Conservation (phyloP, 2,329 filamentous ascomycete species). For the Colletotrichum sp. region DNA sequence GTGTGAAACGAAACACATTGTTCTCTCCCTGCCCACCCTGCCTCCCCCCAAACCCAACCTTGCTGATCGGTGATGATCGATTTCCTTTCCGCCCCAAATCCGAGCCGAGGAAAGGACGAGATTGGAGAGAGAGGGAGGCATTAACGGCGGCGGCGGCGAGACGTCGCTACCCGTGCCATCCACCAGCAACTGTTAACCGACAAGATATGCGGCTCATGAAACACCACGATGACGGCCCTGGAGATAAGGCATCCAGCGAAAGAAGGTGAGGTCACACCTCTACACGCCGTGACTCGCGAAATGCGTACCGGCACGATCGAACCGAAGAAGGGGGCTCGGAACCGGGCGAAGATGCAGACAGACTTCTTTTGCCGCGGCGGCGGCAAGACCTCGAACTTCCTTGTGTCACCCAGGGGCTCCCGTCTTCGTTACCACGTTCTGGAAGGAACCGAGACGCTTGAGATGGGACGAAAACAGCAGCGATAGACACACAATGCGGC, state of each 20-base stretch:
- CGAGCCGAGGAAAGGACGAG: neutral
- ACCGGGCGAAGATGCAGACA: neutral
- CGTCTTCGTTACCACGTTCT: neutral
- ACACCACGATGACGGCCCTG: neutral
- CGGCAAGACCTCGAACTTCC: neutral
- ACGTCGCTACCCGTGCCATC: neutral
- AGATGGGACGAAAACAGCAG: neutral
- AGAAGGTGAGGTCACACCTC: neutral
- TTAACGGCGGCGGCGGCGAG: neutral
- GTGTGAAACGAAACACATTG: slow-evolving; percentile 1
- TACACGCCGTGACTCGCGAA: neutral
- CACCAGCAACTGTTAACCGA: neutral
- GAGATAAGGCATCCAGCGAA: neutral
- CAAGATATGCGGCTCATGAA: slow-evolving; percentile 12
- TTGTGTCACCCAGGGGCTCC: neutral
- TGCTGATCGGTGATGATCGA: neutral
- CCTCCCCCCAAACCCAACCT: neutral
- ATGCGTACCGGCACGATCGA: neutral
- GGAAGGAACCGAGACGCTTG: slow-evolving; percentile 5
- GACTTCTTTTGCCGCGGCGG: neutral
- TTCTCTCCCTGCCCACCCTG: neutral
- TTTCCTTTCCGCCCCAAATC: neutral
- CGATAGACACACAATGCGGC: neutral
- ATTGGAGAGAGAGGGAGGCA: neutral
- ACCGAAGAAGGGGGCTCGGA: neutral